Base-by-base conservation (phyloP, 139 green algal species). In the Penium margaritaceum region DNA sequence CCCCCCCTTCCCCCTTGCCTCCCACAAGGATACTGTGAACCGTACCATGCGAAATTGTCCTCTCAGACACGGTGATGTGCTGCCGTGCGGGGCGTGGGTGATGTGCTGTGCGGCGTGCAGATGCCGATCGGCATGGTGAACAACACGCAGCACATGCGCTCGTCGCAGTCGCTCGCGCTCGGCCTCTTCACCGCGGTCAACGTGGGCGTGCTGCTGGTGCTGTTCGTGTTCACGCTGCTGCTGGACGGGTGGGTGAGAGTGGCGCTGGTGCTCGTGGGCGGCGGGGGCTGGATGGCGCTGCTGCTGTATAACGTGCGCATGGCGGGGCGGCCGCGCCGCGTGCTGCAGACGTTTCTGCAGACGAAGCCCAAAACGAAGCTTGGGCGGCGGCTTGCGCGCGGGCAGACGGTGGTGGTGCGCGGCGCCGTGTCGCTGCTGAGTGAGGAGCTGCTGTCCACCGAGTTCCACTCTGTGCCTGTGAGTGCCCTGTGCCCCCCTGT, bases 221-320 rank as follows among this genome's bases (percentile, higher is more conserved):
- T 60, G 24, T 60, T 60, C 51, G 29, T n/a, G 51, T 24, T 60
- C 51, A 24, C 51, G 51, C 51, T 60, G 24, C 30, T 24, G 21
- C 51, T 60, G 24, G 51, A 60, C 24, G 51, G 51, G 24, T 33
- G 24, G 51, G 51, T 33, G 3, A n/a, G 51, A n/a, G 30, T 60
- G 24, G 24, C 30, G 24, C 24, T 60, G 29, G 30, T 60, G 30
- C 24, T 24, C 24, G 24, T 60, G 1, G 24, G 29, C 1, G 51
- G 51, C 51, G 51, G 51, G 24, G 51, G 51, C 12, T 60, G 51
- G 51, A n/a, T 60, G n/a, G 51, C 51, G 51, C 51, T 60, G 51
- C 51, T 60, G 51, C 51, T 60, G 21, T 60, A 33, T 24, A 60
- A 60, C 51, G 51, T 60, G 51, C 51, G 51, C 51, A 60, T 60